Base-by-base conservation (phyloP, 306 rosid genomes). In the Castanopsis chinensis region DNA sequence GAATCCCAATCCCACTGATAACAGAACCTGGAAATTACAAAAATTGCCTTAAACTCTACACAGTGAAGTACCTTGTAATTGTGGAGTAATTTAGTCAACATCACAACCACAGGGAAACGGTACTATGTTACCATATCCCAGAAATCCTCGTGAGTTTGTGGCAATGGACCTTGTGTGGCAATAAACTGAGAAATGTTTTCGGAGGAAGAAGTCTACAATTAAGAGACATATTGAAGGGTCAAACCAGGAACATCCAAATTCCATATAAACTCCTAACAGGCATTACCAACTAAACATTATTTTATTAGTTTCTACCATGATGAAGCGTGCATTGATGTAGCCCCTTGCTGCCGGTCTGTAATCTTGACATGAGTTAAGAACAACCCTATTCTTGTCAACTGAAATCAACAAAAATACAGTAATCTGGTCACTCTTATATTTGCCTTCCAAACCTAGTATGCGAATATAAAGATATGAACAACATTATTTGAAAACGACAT, bases 161-260 rank as follows among this genome's bases (percentile, higher is more conserved):
- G 97, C 75, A 92, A 84, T 1, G 99, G 99, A 43, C 99, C 99
- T 92, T 95, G 99, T 20, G 99, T 92, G 68, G 98, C 99, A 63
- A 95, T 84, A 85, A 95, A 92, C 76, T 73, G 86, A 32, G 99
- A 90, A 75, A 90, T 80, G 73, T 9, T 75, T 76, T 88, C 87
- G 6, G 91, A 58, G 63, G 91, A 81, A 72, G 96, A 71, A 28
- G 88, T 85, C 97, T 94, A 71, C 87, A 85, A 21, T 35, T 21
- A 80, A 85, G 69, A 78, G 41, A 19, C 52, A 81, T 75, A 52
- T 55, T 28, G 19, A 74, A 83, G n/a, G 35, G 58, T 78, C 69
- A 79, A 74, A 80, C 58, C 28, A 45, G 9, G 71, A 72, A 81
- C 65, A 11, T 71, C 10, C 23, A 55, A 72, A 49, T 33, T 25